Evolutionary conservation across 2,329 filamentous ascomycete species (phyloP).

Genomic region (Fusarium papillatum): DNA sequence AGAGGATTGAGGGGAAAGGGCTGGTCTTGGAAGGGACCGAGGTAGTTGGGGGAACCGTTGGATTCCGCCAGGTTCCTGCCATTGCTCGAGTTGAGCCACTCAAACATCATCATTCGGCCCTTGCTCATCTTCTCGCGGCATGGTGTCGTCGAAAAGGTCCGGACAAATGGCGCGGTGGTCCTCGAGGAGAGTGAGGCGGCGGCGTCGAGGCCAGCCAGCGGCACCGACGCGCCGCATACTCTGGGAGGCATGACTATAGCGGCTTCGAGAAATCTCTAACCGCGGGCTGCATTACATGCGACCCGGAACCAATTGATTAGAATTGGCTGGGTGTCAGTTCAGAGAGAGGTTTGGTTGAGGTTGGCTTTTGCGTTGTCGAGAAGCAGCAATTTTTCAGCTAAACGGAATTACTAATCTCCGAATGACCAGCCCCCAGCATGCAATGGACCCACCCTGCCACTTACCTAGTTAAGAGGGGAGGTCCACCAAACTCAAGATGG

Average conservation of each 20-base stretch:
- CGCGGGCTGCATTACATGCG: constrained; percentile 41
- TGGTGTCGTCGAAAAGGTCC: constrained; percentile 56
- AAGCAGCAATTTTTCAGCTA: constrained; percentile 40
- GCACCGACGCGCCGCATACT: constrained; percentile 45
- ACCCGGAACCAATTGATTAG: constrained; percentile 40
- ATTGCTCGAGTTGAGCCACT: constrained; percentile 51
- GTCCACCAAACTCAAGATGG: neutral
- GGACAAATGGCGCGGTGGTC: constrained; percentile 35
- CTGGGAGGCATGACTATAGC: constrained; percentile 49
- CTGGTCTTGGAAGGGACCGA: constrained; percentile 54
- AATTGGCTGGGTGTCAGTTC: constrained; percentile 39
- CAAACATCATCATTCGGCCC: constrained; percentile 53
- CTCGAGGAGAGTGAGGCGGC: constrained; percentile 34
- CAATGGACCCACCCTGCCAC: neutral
- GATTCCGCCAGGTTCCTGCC: constrained; percentile 44
- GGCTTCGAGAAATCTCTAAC: constrained; percentile 32
- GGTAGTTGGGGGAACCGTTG: constrained; percentile 51
- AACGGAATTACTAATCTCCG: constrained; percentile 28
- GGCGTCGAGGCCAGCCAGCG: constrained; percentile 49
- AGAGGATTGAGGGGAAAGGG: constrained; percentile 82
- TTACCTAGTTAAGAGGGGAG: neutral
- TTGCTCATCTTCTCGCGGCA: constrained; percentile 53
- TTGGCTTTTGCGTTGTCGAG: constrained; percentile 12
- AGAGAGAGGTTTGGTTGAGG: constrained; percentile 26
- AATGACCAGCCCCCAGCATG: neutral